Evolutionary conservation across 163 green algal genomes (phyloP).

Genomic region (Scenedesmus sp.): DNA sequence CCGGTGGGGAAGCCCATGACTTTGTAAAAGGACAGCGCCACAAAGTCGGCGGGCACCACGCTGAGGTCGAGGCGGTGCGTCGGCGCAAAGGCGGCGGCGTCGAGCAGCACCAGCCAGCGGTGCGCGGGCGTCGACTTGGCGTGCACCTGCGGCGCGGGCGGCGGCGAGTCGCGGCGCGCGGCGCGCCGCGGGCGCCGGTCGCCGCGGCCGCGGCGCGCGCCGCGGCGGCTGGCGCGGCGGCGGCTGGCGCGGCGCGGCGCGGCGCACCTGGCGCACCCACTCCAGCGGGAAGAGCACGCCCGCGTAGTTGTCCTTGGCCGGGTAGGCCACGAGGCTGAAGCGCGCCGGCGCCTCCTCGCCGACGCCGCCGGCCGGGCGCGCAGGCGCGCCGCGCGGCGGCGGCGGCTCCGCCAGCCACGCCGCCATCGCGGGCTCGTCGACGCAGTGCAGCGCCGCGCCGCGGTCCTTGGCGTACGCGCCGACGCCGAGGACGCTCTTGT

Average conservation of each 20-base stretch:
- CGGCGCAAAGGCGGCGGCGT: slow-evolving; percentile 58
- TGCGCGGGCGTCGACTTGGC: slow-evolving; percentile 40
- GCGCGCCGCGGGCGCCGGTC: neutral
- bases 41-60: slow-evolving; percentile 60
- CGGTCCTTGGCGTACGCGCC: slow-evolving; percentile 56
- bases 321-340: slow-evolving; percentile 63
- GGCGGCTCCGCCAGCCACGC: neutral
- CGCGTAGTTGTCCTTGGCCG: slow-evolving; percentile 71
- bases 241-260: no score
- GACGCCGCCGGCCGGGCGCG: neutral
- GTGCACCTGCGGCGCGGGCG: slow-evolving; percentile 7
- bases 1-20: slow-evolving; percentile 71
- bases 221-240: no score
- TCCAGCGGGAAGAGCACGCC: slow-evolving; percentile 54
- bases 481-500: slow-evolving; percentile 81
- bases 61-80: slow-evolving; percentile 59
- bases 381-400: neutral
- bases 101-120: slow-evolving; percentile 54
- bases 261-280: slow-evolving; percentile 31
- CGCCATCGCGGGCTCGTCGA: slow-evolving; percentile 44
- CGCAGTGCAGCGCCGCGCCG: slow-evolving; percentile 40
- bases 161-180: neutral
- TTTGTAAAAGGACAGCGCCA: slow-evolving; percentile 68
- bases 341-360: neutral
- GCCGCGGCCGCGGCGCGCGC: no score